phyloP scores from a whole-genome alignment of 129 eudicot genomes.

The Ambrosia trifida region DNA sequence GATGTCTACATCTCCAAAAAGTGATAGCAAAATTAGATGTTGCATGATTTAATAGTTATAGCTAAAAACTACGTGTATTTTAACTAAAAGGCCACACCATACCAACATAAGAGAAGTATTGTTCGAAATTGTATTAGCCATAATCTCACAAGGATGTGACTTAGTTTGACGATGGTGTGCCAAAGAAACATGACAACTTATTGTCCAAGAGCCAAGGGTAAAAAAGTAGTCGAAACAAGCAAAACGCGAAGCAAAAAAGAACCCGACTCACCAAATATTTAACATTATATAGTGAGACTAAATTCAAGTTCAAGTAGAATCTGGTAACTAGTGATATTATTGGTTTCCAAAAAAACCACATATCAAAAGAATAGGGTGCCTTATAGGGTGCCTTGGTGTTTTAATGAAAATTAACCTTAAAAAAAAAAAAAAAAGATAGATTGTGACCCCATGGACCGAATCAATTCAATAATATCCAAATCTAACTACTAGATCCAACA shows the following conservation, averaged over 20 bases:
- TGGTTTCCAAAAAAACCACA: slow-evolving; percentile 10
- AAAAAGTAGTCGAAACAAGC: not conserved
- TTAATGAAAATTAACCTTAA: too few relatives aligned
- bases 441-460: not conserved
- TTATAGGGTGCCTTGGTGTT: too few relatives aligned
- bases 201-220: not conserved
- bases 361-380: too few relatives aligned
- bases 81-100: not conserved
- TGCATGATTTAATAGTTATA: too few relatives aligned
- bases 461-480: slow-evolving; percentile 12
- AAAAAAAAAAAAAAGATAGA: too few relatives aligned
- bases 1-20: too few relatives aligned
- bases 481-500: slow-evolving; percentile 28
- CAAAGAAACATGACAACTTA: not conserved
- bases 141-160: not conserved
- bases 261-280: not conserved
- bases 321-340: not conserved
- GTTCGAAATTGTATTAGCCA: not conserved
- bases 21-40: too few relatives aligned
- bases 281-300: not conserved
- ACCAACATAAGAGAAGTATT: not conserved
- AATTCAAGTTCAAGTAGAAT: not conserved
- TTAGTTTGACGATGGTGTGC: not conserved
- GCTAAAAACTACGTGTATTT: too few relatives aligned
- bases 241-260: not conserved